phyloP scores from a whole-genome alignment of 1,139 yeast genomes.

The Yamadazyma diospyri region DNA sequence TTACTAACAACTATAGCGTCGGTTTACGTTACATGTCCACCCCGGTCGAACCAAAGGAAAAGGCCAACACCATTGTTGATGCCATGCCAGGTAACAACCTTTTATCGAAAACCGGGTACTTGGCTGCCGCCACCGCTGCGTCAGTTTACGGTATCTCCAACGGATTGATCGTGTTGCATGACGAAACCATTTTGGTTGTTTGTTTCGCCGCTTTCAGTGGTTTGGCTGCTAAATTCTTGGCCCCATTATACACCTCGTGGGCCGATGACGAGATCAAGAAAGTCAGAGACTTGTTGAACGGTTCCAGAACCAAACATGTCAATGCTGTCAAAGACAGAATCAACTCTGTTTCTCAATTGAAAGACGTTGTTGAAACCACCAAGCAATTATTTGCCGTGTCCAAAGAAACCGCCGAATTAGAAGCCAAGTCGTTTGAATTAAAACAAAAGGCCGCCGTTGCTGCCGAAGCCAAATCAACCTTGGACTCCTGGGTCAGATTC shows the following conservation, averaged over 20 bases:
- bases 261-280: slow-evolving; percentile 86
- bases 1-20: slow-evolving; percentile 31
- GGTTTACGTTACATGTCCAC: slow-evolving; percentile 67
- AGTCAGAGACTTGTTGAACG: slow-evolving; percentile 76
- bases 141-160: slow-evolving; percentile 90
- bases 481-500: slow-evolving; percentile 99
- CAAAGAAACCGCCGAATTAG: slow-evolving; percentile 90
- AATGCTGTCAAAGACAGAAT: slow-evolving; percentile 92
- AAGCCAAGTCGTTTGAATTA: slow-evolving; percentile 88
- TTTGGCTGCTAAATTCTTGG: slow-evolving; percentile 80
- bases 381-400: slow-evolving; percentile 89
- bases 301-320: slow-evolving; percentile 87
- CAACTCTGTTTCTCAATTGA: slow-evolving; percentile 78
- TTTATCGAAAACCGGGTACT: slow-evolving; percentile 88
- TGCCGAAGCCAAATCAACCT: slow-evolving; percentile 85
- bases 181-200: slow-evolving; percentile 81
- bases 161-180: slow-evolving; percentile 89
- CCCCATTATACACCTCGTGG: slow-evolving; percentile 93
- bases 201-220: slow-evolving; percentile 77
- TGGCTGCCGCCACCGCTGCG: slow-evolving; percentile 94
- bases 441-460: slow-evolving; percentile 89
- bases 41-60: slow-evolving; percentile 80
- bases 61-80: slow-evolving; percentile 85
- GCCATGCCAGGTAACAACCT: slow-evolving; percentile 90
- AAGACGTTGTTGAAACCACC: slow-evolving; percentile 90